phyloP scores from a whole-genome alignment of 192 early-diverging fungal genomes.

The Haplosporangium gracile region DNA sequence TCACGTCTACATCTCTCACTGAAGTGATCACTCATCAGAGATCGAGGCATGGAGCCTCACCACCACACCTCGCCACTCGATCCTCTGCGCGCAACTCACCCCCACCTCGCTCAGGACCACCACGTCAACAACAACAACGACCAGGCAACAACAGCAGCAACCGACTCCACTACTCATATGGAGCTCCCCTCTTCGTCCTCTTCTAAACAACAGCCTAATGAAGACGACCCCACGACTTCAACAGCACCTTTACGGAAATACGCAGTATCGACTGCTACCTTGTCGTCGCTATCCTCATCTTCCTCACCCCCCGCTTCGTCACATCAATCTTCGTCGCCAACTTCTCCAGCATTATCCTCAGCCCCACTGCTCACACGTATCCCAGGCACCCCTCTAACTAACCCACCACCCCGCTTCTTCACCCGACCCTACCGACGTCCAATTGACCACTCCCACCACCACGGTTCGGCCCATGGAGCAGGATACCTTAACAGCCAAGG shows the following conservation, averaged over 20 bases:
- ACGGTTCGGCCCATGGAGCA: constrained; percentile 28
- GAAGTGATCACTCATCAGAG: constrained; percentile 23
- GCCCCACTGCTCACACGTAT: constrained; percentile 16
- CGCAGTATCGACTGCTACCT: neutral
- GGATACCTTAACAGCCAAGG: constrained; percentile 22
- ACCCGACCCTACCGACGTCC: constrained; percentile 46
- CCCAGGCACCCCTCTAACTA: constrained; percentile 24
- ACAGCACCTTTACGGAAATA: too few relatives aligned
- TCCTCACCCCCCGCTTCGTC: neutral
- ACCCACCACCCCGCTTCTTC: constrained; percentile 53
- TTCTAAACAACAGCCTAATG: neutral
- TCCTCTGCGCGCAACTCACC: neutral
- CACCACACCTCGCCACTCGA: constrained; percentile 17
- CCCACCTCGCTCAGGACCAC: neutral
- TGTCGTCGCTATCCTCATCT: neutral
- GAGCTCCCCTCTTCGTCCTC: neutral
- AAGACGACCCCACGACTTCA: neutral
- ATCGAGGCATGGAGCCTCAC: constrained; percentile 56
- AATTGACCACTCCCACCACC: constrained; percentile 30
- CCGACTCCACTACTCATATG: neutral
- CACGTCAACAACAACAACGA: neutral
- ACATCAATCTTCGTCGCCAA: constrained; percentile 1
- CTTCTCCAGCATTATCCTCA: neutral
- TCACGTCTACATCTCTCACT: neutral
- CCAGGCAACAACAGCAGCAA: neutral